Base-by-base conservation (phyloP, 805 yeast genomes). In the Spathaspora sp. region DNA sequence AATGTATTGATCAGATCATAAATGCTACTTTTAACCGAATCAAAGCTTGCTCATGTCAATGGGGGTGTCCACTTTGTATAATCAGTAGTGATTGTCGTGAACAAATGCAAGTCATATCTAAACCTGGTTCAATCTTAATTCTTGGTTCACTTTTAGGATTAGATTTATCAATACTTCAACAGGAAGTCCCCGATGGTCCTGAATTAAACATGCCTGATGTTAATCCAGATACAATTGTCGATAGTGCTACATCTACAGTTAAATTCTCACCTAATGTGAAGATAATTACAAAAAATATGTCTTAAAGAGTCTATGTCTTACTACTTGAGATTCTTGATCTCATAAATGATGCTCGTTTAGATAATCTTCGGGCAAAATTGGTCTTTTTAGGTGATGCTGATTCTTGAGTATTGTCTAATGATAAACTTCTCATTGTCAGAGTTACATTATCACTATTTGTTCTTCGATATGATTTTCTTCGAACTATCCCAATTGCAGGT, bases 11-110 rank as follows among this genome's bases (percentile, higher is more conserved):
- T 53, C 80, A 80, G 2, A 77, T 94, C 3, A 60, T 93, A 26
- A 67, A 71, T 45, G 78, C 82, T 8, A 85, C 96, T 0, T 68
- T 82, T 48, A 71, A 74, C 1, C 74, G 87, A 40, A 72, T 92
- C 0, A 73, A 76, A 28, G 76, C 73, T 14, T 94, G 99, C 64
- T 75, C 76, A 1, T 83, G 89, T 66, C 84, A 84, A 5, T 82
- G 86, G 78, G 93, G 93, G 0, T 87, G 93, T 61, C 96, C 96
- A 0, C 80, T 82, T 45, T 94, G 99, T 72, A 86, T 91, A n/a
- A 88, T 94, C 2, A 86, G 89, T 1, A 71, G 88, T 0, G 81
- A 80, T 49, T 94, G 99, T 68, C 82, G 83, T 51, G 99, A 94
- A 66, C 79, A 80, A 57, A 83, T 86, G 61, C 70, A 86, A 49